Evolutionary conservation across 2,329 filamentous ascomycete species (phyloP).

Genomic region (Colletotrichum sp.): DNA sequence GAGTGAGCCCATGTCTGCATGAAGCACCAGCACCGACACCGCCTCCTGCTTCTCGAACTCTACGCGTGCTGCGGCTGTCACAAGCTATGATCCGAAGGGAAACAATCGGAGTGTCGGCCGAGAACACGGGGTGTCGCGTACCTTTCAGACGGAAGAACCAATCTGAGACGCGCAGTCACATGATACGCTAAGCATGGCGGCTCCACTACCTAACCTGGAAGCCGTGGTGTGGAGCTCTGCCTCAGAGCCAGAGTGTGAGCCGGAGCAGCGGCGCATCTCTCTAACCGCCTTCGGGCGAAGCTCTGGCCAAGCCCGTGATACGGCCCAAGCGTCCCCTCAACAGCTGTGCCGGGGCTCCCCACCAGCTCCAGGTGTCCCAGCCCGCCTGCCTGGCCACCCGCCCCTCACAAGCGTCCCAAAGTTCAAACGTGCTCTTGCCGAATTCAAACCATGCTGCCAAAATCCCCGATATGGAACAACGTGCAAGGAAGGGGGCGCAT

Average conservation of each 20-base stretch:
- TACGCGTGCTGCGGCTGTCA: neutral
- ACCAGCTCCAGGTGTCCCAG: neutral
- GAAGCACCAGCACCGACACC: neutral
- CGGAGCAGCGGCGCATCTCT: neutral
- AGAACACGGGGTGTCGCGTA: neutral
- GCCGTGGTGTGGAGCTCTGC: neutral
- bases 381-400: neutral
- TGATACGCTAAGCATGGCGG: neutral
- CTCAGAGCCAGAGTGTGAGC: neutral
- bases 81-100: neutral
- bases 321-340: neutral
- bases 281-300: neutral
- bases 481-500: neutral
- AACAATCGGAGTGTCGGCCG: neutral
- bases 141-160: neutral
- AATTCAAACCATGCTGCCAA: neutral
- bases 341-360: neutral
- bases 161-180: slow-evolving; percentile 15
- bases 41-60: neutral
- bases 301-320: neutral
- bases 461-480: neutral
- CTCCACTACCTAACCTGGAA: neutral
- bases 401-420: neutral
- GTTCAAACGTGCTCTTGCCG: slow-evolving; percentile 1
- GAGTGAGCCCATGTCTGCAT: slow-evolving; percentile 36